Conservation (phyloP, 371 early-diverging fungal genomes). For the Mortierella sp. region DNA sequence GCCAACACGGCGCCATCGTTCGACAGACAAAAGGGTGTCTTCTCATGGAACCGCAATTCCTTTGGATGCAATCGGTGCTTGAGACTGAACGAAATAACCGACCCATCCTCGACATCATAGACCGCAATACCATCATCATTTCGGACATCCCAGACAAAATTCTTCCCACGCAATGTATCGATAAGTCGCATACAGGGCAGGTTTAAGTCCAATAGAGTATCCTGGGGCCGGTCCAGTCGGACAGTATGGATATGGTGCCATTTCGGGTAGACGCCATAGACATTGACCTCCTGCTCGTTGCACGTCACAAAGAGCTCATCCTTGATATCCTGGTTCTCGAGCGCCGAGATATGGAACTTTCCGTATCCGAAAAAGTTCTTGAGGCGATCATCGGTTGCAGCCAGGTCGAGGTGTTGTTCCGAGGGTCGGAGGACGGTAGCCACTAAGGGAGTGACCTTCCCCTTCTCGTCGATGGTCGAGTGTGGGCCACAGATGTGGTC, state of each 20-base stretch:
- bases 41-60: not conserved
- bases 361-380: constrained; percentile 11
- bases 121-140: not conserved
- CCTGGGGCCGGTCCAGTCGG: not conserved
- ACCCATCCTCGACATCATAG: constrained; percentile 9
- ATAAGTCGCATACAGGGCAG: not conserved
- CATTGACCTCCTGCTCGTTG: not conserved
- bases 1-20: not conserved
- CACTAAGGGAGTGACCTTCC: not conserved
- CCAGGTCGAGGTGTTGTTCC: not conserved
- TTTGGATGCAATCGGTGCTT: not conserved
- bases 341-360: constrained; percentile 6
- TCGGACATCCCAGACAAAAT: not conserved
- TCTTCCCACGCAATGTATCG: not conserved
- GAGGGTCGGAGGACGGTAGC: not conserved
- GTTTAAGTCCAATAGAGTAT: not conserved
- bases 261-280: not conserved
- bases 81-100: not conserved
- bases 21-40: not conserved
- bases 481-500: not conserved
- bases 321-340: not conserved
- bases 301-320: constrained; percentile 11
- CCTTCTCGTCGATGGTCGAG: not conserved
- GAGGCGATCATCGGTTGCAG: not conserved
- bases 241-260: not conserved